A percentile compares a stretch with the other conserved stretches of the same genome.
Evolutionary conservation across 2,329 filamentous ascomycete species (phyloP).

Genomic region (Peltaster fructicola): DNA sequence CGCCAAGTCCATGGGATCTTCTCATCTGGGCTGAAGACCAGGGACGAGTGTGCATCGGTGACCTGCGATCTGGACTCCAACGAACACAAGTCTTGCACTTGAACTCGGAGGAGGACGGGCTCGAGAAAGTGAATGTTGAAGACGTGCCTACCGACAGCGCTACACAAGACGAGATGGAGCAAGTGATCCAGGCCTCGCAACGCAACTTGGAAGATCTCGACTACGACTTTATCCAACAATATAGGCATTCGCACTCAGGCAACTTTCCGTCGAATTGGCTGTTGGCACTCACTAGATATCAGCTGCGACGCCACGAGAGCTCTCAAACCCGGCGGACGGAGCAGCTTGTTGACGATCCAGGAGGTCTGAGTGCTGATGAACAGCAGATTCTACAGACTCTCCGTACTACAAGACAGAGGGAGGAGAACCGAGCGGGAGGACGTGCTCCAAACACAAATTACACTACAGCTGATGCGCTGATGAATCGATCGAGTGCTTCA

Average conservation of each 20-base stretch:
- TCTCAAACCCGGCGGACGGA: too few species aligned
- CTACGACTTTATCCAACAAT: too few species aligned
- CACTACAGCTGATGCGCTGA: conserved; percentile 18
- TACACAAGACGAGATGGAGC: conserved; percentile 1
- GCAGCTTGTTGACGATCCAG: conserved; percentile 27
- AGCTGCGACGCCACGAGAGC: too few species aligned
- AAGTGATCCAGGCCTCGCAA: too few species aligned
- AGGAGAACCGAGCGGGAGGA: conserved; percentile 23
- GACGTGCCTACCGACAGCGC: conserved; percentile 27
- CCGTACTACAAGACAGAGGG: conserved; percentile 24
- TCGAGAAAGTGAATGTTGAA: conserved; percentile 39
- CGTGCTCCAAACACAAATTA: conserved; percentile 27
- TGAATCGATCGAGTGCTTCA: conserved; percentile 4
- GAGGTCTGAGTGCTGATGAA: conserved; percentile 28
- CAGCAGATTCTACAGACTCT: conserved; percentile 29
- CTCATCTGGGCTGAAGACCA: conserved; percentile 89
- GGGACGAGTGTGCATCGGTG: conserved; percentile 55
- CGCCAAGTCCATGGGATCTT: conserved; percentile 74
- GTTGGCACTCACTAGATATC: background rate
- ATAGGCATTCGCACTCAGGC: too few species aligned
- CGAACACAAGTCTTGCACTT: conserved; percentile 53
- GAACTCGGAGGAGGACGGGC: conserved; percentile 37
- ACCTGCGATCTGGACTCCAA: conserved; percentile 49
- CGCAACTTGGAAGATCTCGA: too few species aligned
- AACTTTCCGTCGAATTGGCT: background rate